Evolutionary conservation across 2,329 filamentous ascomycete genomes (phyloP), one percentile per base, ranked within the genome.

Genomic region (Calonectria honghensis): DNA sequence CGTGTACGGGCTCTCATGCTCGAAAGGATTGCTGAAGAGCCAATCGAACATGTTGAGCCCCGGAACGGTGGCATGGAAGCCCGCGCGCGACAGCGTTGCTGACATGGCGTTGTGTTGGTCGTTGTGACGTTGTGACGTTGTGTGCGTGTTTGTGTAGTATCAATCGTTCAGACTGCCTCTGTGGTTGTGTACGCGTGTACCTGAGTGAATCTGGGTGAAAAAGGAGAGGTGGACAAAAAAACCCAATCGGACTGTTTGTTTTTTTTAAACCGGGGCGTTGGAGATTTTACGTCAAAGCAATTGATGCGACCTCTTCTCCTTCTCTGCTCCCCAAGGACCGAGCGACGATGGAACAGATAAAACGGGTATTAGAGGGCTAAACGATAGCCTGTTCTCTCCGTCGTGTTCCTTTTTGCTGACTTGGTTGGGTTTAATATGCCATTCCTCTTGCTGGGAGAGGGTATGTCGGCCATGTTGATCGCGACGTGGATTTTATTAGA

Each of bases 1-100:
- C 0, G 80, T 77, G 68, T 81, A 83, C 5, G 80, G 79, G 61
- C 75, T 84, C 67, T 83, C 77, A 2, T 74, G 66, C 32, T 81
- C 73, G 45, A 87, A 87, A 0, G 86, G 85, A 59, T 84, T 82
- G 72, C 83, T 82, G 70, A 86, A 85, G 20, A 83, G 66, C 71
- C 82, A 87, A 69, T 85, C 82, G 72, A 86, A 87, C 66, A 81
- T 73, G 57, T 84, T 86, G 24, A 75, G 65, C 2, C 76, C 78
- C 1, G 79, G 71, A 4, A 81, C 29, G 16, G 77, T 76, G 29
- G 77, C 78, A 16, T 75, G 50, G 24, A 72, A 61, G 18, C 80
- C 79, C 2, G 48, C 79, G 41, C 77, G 78, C 32, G 79, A 68
- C 20, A 68, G 66, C 10, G 79, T 71, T 31, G 69, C 37, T 37